Conservation (phyloP, 345 rosid genomes). For the Litchi chinensis region DNA sequence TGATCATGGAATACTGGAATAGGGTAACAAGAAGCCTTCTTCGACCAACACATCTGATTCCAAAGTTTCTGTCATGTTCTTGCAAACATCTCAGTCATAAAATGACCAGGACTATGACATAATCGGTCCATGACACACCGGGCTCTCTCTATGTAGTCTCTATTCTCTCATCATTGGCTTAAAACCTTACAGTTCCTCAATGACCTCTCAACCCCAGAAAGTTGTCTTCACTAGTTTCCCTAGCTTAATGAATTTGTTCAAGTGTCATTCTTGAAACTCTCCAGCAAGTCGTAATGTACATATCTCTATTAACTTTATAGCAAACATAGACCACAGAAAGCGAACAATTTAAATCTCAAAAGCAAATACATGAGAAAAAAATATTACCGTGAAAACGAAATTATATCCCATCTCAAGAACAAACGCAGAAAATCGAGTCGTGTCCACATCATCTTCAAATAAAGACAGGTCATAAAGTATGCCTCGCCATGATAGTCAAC, state of each 20-base stretch:
- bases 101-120: too few species aligned
- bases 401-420: slow-evolving; percentile 88
- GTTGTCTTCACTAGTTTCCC: background rate
- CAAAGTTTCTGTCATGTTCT: too few species aligned
- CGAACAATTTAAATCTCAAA: background rate
- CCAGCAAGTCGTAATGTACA: background rate
- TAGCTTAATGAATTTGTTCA: background rate
- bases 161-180: too few species aligned
- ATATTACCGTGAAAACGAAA: slow-evolving; percentile 82
- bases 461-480: slow-evolving; percentile 77
- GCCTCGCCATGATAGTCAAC: slow-evolving; percentile 77
- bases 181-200: background rate
- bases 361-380: background rate
- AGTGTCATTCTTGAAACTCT: background rate
- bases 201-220: background rate
- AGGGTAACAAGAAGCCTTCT: too few species aligned
- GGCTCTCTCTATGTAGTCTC: too few species aligned
- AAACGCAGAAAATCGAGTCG: slow-evolving; percentile 69
- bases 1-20: too few species aligned
- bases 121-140: too few species aligned
- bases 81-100: too few species aligned
- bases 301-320: background rate
- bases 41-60: too few species aligned
- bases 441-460: slow-evolving; percentile 96
- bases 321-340: background rate